Base-by-base conservation (phyloP, 805 yeast genomes). In the Yarrowia sp. region DNA sequence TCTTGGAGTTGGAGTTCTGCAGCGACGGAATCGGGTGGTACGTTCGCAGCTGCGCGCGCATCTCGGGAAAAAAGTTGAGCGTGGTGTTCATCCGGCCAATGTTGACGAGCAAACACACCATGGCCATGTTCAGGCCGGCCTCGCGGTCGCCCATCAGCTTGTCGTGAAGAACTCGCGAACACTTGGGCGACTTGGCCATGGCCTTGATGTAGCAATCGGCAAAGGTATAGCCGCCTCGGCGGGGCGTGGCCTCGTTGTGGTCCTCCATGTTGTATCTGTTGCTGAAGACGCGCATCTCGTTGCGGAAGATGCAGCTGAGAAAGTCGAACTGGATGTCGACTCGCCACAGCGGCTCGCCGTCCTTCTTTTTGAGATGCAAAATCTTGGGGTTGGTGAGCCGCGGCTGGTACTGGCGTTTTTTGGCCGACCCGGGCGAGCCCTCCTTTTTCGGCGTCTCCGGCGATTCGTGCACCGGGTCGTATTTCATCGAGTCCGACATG, bases 31-130 rank as follows among this genome's bases (percentile, higher is more conserved):
- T 90, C 12, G 96, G 88, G 74, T 93, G 97, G 71, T 88, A 93
- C 0, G 97, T 92, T 69, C 99, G 80, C 65, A 93, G 79, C 66
- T 91, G 93, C 0, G 97, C 90, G 68, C 90, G 86, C 98, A 93
- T 93, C 70, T 91, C 97, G 21, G 96, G 90, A 62, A 90, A 96
- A 71, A 93, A 76, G 74, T 93, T 93, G 59, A 93, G 86, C 2
- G 98, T 93, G 1, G 99, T 93, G 76, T 93, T 93, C 84, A 93
- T 84, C 65, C 97, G 79, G 9, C 98, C 98, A 61, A 92, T 84
- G 70, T 93, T 93, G 16, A 93, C 97, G 64, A 93, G 77, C 36
- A 93, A 74, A 66, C 97, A 90, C 33, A 90, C 86, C 79, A 90
- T 84, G 61, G 90, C 87, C 19, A 89, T 88, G 16, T 90, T 83